phyloP scores from a whole-genome alignment of 2,329 filamentous ascomycete genomes.

The Venturia carpophila region DNA sequence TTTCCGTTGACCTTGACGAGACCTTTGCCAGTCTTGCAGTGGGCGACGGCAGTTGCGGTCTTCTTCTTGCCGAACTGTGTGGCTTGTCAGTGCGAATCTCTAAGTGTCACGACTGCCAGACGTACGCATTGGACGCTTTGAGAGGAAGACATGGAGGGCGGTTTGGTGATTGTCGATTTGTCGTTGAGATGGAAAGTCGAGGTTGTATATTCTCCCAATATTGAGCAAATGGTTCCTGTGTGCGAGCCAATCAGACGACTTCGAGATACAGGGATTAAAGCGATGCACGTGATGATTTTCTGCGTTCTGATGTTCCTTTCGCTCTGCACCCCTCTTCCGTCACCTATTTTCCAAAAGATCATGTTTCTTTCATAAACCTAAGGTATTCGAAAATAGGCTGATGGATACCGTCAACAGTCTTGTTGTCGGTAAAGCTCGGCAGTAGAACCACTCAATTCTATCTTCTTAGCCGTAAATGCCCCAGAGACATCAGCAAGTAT shows the following conservation, averaged over 20 bases:
- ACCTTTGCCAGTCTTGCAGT: slow-evolving; percentile 85
- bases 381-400: no score
- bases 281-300: background rate
- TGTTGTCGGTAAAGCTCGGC: background rate
- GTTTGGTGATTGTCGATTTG: background rate
- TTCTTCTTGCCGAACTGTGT: slow-evolving; percentile 74
- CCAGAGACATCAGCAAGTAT: background rate
- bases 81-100: slow-evolving; percentile 9
- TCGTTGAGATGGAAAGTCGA: background rate
- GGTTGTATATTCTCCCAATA: background rate
- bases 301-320: no score
- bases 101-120: background rate
- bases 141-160: slow-evolving; percentile 17
- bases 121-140: slow-evolving; percentile 21
- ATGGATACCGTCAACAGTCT: no score
- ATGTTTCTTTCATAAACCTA: no score
- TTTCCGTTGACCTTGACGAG: slow-evolving; percentile 98
- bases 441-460: background rate
- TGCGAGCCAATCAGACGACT: background rate
- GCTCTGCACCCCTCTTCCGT: no score
- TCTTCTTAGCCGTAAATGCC: background rate
- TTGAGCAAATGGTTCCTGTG: background rate
- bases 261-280: background rate
- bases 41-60: slow-evolving; percentile 68
- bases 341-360: no score